Evolutionary conservation across 1,284 basidiomycete genomes (phyloP).

Genomic region (Rhodotorula sp.): DNA sequence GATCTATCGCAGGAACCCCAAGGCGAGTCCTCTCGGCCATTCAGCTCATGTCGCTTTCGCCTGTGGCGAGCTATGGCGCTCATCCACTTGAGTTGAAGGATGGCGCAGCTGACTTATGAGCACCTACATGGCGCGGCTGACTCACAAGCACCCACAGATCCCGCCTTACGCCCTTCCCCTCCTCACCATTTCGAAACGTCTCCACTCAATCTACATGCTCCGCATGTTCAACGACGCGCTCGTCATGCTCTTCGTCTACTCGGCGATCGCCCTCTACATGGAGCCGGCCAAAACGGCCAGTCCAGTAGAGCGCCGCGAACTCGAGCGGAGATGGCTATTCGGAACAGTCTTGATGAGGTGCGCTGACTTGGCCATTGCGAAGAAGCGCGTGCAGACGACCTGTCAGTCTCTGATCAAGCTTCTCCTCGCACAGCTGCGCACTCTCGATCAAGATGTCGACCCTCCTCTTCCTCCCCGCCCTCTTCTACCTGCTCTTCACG

Average conservation of each 20-base stretch:
- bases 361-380: constrained; percentile 39
- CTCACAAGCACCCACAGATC: constrained; percentile 44
- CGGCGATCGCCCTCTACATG: constrained; percentile 44
- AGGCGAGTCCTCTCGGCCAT: constrained; percentile 2
- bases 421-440: constrained; percentile 60
- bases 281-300: not conserved
- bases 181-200: constrained; percentile 80
- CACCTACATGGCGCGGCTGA: too few species aligned
- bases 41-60: too few species aligned
- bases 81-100: too few species aligned
- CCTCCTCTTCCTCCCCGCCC: constrained; percentile 84
- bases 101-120: too few species aligned
- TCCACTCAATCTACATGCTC: constrained; percentile 90
- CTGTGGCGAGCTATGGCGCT: too few species aligned
- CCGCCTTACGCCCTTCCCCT: constrained; percentile 78
- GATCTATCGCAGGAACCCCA: constrained; percentile 57
- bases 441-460: constrained; percentile 96
- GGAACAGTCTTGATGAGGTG: constrained; percentile 73
- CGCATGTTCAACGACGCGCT: constrained; percentile 95
- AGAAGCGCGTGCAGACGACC: too few species aligned
- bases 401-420: too few species aligned
- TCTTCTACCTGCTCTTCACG: constrained; percentile 75
- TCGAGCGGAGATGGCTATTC: constrained; percentile 56
- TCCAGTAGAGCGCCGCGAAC: not conserved
- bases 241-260: constrained; percentile 62